Percentiles rank a stretch among this genome's conserved stretches.
Conservation (phyloP, 139 green algal species). For the Desmodesmus armatus region DNA sequence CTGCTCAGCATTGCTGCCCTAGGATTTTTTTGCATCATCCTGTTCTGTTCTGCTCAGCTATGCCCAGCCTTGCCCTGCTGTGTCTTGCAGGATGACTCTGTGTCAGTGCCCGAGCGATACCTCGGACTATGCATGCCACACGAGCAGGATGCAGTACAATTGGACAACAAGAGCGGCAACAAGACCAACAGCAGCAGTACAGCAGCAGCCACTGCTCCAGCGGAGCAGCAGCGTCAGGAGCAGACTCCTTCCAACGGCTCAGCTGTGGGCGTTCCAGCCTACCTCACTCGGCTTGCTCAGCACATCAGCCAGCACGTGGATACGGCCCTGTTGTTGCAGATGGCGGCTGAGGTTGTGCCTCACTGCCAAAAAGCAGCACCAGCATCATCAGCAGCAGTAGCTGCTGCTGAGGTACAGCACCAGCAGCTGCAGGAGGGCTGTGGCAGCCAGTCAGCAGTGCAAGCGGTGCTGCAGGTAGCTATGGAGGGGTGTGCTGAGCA, state of each 20-base stretch:
- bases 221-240: too few species aligned
- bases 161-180: background rate
- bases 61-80: too few species aligned
- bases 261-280: background rate
- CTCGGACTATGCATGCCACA: conserved; percentile 30
- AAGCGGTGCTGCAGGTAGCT: too few species aligned
- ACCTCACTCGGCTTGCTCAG: background rate
- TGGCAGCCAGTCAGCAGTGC: too few species aligned
- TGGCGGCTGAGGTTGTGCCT: background rate
- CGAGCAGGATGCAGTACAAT: conserved; percentile 42
- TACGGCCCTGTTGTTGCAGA: background rate
- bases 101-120: conserved; percentile 17
- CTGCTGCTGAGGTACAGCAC: background rate
- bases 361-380: background rate
- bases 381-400: background rate
- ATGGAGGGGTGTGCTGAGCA: too few species aligned
- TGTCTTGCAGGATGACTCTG: background rate
- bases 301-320: background rate
- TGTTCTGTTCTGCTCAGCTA: too few species aligned
- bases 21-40: too few species aligned
- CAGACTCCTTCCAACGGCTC: too few species aligned
- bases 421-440: conserved; percentile 5
- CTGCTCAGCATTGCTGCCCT: too few species aligned
- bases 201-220: too few species aligned
- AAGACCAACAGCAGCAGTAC: background rate